phyloP scores from a whole-genome alignment of 2,329 filamentous ascomycete genomes.

The Beauveria asiatica region DNA sequence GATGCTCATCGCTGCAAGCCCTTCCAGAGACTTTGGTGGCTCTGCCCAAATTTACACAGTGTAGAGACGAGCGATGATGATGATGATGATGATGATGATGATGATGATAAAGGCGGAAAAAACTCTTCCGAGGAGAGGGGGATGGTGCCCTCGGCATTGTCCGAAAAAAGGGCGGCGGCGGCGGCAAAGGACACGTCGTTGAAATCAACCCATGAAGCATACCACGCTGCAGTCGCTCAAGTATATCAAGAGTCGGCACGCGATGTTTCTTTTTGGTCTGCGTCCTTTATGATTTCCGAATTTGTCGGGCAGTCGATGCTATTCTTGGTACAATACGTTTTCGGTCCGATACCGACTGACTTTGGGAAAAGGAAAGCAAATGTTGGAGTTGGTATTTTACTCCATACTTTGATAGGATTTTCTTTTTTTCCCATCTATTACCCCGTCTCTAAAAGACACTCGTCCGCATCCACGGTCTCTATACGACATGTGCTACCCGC shows the following conservation, averaged over 20 bases:
- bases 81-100: no score
- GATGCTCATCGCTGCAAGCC: background rate
- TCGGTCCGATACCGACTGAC: background rate
- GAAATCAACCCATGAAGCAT: background rate
- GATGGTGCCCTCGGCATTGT: background rate
- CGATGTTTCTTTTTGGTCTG: background rate
- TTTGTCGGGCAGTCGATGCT: conserved; percentile 7
- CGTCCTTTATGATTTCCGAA: conserved; percentile 3
- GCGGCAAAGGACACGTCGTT: background rate
- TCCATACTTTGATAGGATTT: no score
- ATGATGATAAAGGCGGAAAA: no score
- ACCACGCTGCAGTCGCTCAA: background rate
- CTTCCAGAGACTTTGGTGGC: background rate
- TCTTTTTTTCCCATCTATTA: no score
- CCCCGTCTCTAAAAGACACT: no score
- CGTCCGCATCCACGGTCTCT: no score
- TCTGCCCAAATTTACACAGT: background rate
- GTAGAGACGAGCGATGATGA: background rate
- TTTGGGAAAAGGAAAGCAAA: background rate
- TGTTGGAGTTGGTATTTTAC: no score
- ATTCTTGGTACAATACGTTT: conserved; percentile 6
- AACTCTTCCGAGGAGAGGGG: background rate
- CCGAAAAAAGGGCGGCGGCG: background rate
- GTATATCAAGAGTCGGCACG: background rate
- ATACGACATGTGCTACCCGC: no score